Conservation (phyloP, 305 asterid species). For the Fraxinus floribunda region DNA sequence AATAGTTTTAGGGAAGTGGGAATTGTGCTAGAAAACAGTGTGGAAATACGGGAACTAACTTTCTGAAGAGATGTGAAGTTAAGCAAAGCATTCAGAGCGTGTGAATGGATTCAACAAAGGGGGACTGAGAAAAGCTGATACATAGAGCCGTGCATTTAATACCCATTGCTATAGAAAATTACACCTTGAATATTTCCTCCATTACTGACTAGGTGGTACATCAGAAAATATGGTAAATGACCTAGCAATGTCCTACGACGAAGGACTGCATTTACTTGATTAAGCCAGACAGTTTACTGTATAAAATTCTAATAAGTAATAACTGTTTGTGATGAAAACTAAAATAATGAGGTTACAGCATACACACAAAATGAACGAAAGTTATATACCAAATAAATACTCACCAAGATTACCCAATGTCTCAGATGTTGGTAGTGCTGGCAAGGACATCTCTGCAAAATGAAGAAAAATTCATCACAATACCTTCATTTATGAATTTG, state of each 20-base stretch:
- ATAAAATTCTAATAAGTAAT: not conserved
- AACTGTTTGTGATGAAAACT: slow-evolving; percentile 1
- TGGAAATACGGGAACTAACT: not conserved
- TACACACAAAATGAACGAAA: not conserved
- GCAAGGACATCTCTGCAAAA: slow-evolving; percentile 91
- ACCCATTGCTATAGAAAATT: not conserved
- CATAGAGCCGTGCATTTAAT: not conserved
- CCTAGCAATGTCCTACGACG: not conserved
- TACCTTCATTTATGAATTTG: not conserved
- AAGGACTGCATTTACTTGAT: not conserved
- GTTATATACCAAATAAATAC: slow-evolving; percentile 21
- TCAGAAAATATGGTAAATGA: not conserved
- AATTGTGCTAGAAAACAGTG: not conserved
- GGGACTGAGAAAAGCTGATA: not conserved
- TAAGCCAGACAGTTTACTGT: not conserved
- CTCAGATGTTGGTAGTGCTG: slow-evolving; percentile 82
- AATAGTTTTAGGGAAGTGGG: not conserved
- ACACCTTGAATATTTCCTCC: not conserved
- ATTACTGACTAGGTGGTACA: not conserved
- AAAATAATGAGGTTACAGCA: not conserved
- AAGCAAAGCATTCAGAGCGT: not conserved
- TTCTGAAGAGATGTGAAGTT: not conserved
- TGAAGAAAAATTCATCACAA: slow-evolving; percentile 24
- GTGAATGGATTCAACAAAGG: not conserved
- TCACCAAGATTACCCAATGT: slow-evolving; percentile 56